phyloP scores from a whole-genome alignment of 2,329 filamentous ascomycete species.

The Periconia sp. region DNA sequence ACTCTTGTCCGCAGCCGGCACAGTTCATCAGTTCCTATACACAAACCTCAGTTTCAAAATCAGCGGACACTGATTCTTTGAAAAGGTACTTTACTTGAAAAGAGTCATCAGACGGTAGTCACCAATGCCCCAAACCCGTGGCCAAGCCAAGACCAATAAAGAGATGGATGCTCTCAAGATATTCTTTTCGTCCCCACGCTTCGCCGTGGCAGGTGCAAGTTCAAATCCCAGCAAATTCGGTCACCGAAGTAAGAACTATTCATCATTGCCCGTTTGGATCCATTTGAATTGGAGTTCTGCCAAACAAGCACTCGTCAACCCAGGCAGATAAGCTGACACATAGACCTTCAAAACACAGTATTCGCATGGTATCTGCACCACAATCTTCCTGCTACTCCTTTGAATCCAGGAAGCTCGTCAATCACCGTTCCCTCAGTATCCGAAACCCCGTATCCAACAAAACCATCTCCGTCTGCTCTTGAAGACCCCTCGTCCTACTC shows the following conservation, averaged over 20 bases:
- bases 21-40: neutral
- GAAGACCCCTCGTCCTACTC: conserved; percentile 63
- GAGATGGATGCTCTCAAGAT: conserved; percentile 70
- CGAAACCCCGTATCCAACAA: conserved; percentile 61
- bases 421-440: conserved; percentile 63
- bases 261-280: neutral
- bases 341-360: conserved; percentile 56
- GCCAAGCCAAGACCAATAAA: conserved; percentile 19
- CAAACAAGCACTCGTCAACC: neutral
- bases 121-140: conserved; percentile 27
- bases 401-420: conserved; percentile 72
- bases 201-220: conserved; percentile 88
- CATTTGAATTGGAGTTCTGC: neutral
- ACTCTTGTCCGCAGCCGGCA: neutral
- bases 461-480: conserved; percentile 67
- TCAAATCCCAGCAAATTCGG: conserved; percentile 84
- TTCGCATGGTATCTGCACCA: conserved; percentile 86
- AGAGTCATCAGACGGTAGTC: neutral
- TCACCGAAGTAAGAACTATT: conserved; percentile 67
- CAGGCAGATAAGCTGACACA: neutral
- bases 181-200: conserved; percentile 79
- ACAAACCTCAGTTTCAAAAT: neutral
- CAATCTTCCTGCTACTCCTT: conserved; percentile 73
- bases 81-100: neutral
- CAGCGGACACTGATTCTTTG: no score